These are phyloP conservation scores for Ustilago curta DNA, from an alignment of 1,284 basidiomycete genomes.

Conservation along the genomic window DNA sequence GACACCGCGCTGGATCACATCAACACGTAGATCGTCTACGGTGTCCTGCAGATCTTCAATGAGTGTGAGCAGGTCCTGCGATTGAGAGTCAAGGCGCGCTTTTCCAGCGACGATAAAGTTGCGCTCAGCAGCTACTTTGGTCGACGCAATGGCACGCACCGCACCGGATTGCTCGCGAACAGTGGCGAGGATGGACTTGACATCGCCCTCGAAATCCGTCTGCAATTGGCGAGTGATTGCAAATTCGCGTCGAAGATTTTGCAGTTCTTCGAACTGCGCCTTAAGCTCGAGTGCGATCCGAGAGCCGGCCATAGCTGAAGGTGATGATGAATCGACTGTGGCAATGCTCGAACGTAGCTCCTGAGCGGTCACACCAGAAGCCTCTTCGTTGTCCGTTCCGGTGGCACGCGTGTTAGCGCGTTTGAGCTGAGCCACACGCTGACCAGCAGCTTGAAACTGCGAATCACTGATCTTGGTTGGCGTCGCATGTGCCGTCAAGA, in stretches of 20 bases:
- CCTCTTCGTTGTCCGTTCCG: constrained; percentile 17
- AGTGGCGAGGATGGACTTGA: constrained; percentile 82
- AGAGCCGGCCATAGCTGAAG: constrained; percentile 32
- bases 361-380: not conserved
- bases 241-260: constrained; percentile 89
- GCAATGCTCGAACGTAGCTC: not conserved
- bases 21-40: constrained; percentile 89
- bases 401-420: constrained; percentile 45
- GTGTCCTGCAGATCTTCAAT: constrained; percentile 94
- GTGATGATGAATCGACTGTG: constrained; percentile 8
- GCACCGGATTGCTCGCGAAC: constrained; percentile 85
- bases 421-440: constrained; percentile 61
- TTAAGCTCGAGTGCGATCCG: constrained; percentile 76
- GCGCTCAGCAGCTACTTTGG: constrained; percentile 84
- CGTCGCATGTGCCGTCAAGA: constrained; percentile 26
- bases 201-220: constrained; percentile 88
- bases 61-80: constrained; percentile 88
- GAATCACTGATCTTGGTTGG: constrained; percentile 61
- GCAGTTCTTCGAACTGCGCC: constrained; percentile 92
- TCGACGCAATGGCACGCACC: constrained; percentile 79
- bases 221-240: constrained; percentile 94
- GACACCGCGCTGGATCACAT: constrained; percentile 88
- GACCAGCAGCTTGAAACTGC: constrained; percentile 64
- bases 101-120: constrained; percentile 92
- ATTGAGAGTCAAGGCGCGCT: constrained; percentile 85